phyloP scores from a whole-genome alignment of 2,329 filamentous ascomycete species.

The Chaetomiaceae sp. region DNA sequence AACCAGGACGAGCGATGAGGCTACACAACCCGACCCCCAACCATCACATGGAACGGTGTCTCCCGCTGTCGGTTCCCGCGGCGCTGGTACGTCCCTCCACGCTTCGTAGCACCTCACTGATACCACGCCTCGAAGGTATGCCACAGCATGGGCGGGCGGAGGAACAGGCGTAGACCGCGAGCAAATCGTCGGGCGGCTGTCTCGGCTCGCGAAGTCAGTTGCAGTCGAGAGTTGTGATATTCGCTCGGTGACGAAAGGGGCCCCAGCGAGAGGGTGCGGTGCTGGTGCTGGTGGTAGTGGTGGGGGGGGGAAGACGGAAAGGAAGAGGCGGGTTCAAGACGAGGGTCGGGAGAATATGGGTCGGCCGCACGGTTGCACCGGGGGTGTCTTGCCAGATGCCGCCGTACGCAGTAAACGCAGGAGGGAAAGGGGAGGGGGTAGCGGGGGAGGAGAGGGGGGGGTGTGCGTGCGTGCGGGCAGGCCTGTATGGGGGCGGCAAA shows the following conservation, averaged over 20 bases:
- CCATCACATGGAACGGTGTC: slow-evolving; percentile 37
- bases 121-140: slow-evolving; percentile 15
- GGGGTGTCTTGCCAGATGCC: slow-evolving; percentile 19
- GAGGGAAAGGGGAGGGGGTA: slow-evolving; percentile 15
- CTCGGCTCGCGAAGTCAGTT: slow-evolving; percentile 8
- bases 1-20: slow-evolving; percentile 34
- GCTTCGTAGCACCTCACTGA: slow-evolving; percentile 23
- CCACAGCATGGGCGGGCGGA: slow-evolving; percentile 14
- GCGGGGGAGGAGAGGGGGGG: no score
- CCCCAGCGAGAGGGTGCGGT: slow-evolving; percentile 3
- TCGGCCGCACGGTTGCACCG: slow-evolving; percentile 22
- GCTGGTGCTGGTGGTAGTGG: slow-evolving; percentile 9
- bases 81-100: slow-evolving; percentile 26
- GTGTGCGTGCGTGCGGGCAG: slow-evolving; percentile 13
- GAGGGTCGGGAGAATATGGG: slow-evolving; percentile 19
- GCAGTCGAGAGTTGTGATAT: slow-evolving; percentile 6
- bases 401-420: slow-evolving; percentile 27
- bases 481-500: slow-evolving; percentile 30
- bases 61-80: slow-evolving; percentile 33
- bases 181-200: slow-evolving; percentile 8
- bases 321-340: slow-evolving; percentile 21
- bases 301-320: slow-evolving; percentile 12
- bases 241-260: not conserved
- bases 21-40: slow-evolving; percentile 36
- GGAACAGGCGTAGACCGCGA: not conserved